These are phyloP conservation scores for Rhodomyrtus psidioides DNA, from an alignment of 441 rosid genomes.

Conservation along the genomic window DNA sequence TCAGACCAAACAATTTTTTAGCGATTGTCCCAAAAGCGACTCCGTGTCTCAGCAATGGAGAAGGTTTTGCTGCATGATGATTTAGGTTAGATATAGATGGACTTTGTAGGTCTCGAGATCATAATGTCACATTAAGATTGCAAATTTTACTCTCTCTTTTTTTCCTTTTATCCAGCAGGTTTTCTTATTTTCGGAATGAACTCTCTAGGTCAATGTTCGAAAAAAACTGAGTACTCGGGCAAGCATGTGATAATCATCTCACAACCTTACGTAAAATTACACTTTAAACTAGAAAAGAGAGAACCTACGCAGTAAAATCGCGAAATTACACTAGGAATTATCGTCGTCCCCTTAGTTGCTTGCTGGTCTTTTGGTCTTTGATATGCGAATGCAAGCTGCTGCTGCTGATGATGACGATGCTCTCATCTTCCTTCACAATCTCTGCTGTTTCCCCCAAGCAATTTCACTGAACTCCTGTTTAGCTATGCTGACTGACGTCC, in stretches of 20 bases:
- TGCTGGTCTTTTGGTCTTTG: background rate
- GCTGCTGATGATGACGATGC: background rate
- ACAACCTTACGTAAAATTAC: background rate
- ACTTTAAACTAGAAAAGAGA: background rate
- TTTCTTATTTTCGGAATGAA: no score
- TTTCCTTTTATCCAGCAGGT: background rate
- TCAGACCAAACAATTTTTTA: background rate
- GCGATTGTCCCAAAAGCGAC: background rate
- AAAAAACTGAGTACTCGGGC: background rate
- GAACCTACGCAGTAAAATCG: background rate
- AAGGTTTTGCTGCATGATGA: background rate
- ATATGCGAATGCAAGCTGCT: background rate
- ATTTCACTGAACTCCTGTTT: background rate
- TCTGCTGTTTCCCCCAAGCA: background rate
- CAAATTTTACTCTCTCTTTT: background rate
- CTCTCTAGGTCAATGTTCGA: background rate
- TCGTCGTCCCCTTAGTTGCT: background rate
- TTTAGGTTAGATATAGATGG: background rate
- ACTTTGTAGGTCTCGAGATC: background rate
- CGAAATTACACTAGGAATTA: background rate
- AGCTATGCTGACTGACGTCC: background rate
- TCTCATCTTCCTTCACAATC: background rate
- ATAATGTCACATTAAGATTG: background rate
- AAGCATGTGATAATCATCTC: background rate
- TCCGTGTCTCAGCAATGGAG: background rate